Percentiles rank a stretch among this genome's conserved stretches.
phyloP scores from a whole-genome alignment of 164 flowering plant genomes.

The Nymphaea colorata region DNA sequence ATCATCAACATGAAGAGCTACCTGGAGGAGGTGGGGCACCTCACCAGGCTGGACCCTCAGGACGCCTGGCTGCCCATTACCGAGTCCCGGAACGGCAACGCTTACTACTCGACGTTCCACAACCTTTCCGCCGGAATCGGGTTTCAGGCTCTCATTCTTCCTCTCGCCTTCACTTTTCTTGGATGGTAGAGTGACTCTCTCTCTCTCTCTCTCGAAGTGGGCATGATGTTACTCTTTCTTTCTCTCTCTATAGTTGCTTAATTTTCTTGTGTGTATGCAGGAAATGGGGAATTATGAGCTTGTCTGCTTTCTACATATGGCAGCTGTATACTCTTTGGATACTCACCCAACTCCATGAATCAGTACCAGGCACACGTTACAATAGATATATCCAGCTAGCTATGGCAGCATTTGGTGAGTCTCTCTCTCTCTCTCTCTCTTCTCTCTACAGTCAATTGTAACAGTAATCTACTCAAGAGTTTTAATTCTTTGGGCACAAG shows the following conservation, averaged over 20 bases:
- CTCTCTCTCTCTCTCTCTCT: neutral
- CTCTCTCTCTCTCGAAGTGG: constrained; percentile 67
- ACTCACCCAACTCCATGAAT: constrained; percentile 60
- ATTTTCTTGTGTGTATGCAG: constrained; percentile 22
- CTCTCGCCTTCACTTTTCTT: constrained; percentile 59
- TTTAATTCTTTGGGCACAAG: too few species aligned
- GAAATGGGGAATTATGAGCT: constrained; percentile 54
- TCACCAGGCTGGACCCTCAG: constrained; percentile 42
- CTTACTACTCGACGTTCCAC: constrained; percentile 57
- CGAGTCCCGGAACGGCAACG: constrained; percentile 71
- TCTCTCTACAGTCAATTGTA: neutral
- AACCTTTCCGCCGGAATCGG: constrained; percentile 65
- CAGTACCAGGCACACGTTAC: constrained; percentile 40
- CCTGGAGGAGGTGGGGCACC: constrained; percentile 41
- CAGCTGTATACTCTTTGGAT: constrained; percentile 61
- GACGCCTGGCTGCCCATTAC: constrained; percentile 86
- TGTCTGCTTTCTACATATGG: constrained; percentile 49
- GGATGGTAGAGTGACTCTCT: constrained; percentile 61
- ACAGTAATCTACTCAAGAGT: neutral
- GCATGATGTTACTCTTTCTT: constrained; percentile 17
- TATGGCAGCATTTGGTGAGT: constrained; percentile 58
- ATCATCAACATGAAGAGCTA: constrained; percentile 27
- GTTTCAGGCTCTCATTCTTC: constrained; percentile 64
- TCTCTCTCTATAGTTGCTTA: neutral
- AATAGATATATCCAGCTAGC: constrained; percentile 49